These are phyloP conservation scores for Taphrina communis DNA, from an alignment of 1,139 yeast species.

Conservation along the genomic window DNA sequence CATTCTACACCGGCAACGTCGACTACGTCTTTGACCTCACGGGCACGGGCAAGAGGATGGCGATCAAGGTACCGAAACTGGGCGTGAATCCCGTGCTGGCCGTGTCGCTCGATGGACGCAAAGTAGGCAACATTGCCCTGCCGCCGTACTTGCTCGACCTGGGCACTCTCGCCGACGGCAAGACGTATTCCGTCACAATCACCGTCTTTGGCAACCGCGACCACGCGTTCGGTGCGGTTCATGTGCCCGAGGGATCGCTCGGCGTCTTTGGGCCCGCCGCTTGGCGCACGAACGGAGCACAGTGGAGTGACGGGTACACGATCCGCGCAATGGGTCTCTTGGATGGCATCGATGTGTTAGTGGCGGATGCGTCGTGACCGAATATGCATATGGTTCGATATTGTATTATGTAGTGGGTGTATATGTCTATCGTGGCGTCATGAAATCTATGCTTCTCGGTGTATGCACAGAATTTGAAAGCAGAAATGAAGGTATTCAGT, in stretches of 20 bases:
- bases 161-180: neutral
- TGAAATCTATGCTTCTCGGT: no score
- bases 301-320: constrained; percentile 36
- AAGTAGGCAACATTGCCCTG: constrained; percentile 6
- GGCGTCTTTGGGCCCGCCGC: constrained; percentile 29
- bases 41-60: constrained; percentile 2
- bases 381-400: no score
- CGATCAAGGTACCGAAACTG: constrained; percentile 5
- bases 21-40: constrained; percentile 12
- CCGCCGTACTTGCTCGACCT: constrained; percentile 5
- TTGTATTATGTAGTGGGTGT: no score
- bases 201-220: constrained; percentile 41
- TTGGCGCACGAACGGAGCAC: constrained; percentile 32
- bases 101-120: neutral
- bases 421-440: no score
- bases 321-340: constrained; percentile 29
- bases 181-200: neutral
- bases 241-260: constrained; percentile 41
- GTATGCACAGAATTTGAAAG: no score
- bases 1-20: constrained; percentile 37
- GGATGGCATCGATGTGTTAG: constrained; percentile 24
- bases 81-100: constrained; percentile 35
- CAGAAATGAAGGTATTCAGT: no score
- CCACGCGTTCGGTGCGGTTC: constrained; percentile 40
- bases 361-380: constrained; percentile 4